These are phyloP conservation scores for Ampelocalamus luodianensis DNA, from an alignment of 176 grass and related monocot genomes.

Conservation along the genomic window DNA sequence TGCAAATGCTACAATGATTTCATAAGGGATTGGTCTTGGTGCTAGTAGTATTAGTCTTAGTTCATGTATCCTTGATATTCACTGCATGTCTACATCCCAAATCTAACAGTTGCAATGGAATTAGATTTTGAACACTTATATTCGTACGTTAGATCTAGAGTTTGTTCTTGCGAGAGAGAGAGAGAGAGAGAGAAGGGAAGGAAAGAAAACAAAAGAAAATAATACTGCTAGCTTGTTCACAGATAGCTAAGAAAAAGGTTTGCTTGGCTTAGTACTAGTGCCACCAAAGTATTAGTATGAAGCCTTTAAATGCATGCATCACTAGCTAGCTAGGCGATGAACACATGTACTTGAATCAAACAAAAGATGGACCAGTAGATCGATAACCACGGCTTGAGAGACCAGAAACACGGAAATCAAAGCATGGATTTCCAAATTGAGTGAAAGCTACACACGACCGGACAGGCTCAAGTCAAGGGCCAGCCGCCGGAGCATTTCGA, in stretches of 20 bases:
- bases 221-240: background rate
- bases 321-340: background rate
- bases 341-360: background rate
- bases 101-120: background rate
- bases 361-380: background rate
- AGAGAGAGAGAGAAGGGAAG: too few relatives aligned
- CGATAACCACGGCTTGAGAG: background rate
- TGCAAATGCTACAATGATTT: background rate
- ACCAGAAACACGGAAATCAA: background rate
- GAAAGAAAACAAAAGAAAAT: too few relatives aligned
- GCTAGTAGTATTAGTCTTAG: background rate
- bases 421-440: background rate
- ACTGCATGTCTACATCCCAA: background rate
- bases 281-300: background rate
- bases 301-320: background rate
- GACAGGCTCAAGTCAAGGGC: conserved; percentile 16
- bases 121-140: background rate
- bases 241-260: background rate
- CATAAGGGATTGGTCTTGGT: background rate
- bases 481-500: conserved; percentile 17
- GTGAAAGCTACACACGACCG: conserved; percentile 10
- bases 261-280: background rate
- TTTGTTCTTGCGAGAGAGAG: background rate
- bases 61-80: background rate
- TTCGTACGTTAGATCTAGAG: background rate